Conservation (phyloP, 2,329 filamentous ascomycete genomes). For the Epichloe gansuensis region DNA sequence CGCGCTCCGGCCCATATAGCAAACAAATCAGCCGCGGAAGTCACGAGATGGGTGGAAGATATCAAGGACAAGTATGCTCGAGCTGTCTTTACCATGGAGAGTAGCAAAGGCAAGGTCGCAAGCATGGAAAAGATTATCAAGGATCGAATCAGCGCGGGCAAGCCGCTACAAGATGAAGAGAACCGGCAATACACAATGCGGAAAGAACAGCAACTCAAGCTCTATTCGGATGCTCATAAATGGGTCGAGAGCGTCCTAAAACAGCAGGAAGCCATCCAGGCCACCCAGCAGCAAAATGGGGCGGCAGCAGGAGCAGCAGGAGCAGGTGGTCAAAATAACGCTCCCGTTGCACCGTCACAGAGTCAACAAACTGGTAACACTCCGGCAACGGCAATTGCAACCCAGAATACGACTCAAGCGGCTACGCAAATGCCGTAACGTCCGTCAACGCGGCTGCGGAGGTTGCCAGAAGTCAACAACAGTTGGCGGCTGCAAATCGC, state of each 20-base stretch:
- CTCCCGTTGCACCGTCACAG: slow-evolving; percentile 14
- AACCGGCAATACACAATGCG: slow-evolving; percentile 30
- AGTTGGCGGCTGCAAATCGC: slow-evolving; percentile 17
- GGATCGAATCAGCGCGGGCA: slow-evolving; percentile 30
- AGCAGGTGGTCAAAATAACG: slow-evolving; percentile 10
- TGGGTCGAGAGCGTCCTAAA: slow-evolving; percentile 37
- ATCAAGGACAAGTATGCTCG: slow-evolving; percentile 34
- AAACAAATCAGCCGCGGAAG: slow-evolving; percentile 30
- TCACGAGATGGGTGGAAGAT: slow-evolving; percentile 36
- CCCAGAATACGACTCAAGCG: slow-evolving; percentile 17
- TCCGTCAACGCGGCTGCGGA: slow-evolving; percentile 33
- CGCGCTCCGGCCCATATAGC: slow-evolving; percentile 29
- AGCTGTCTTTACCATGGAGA: slow-evolving; percentile 39
- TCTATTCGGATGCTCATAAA: slow-evolving; percentile 32
- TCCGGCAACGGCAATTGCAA: slow-evolving; percentile 11
- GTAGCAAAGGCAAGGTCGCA: slow-evolving; percentile 26
- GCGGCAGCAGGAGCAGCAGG: slow-evolving; percentile 4
- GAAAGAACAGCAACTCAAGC: slow-evolving; percentile 32
- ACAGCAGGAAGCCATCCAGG: slow-evolving; percentile 27
- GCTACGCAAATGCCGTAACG: slow-evolving; percentile 21
- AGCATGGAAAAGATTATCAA: slow-evolving; percentile 31
- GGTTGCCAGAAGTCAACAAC: slow-evolving; percentile 32
- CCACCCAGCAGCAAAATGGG: slow-evolving; percentile 11
- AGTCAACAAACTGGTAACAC: slow-evolving; percentile 13
- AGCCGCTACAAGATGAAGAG: slow-evolving; percentile 34